Evolutionary conservation across 148 eudicot genomes (phyloP).

Genomic region (Amaranthus hypochondriacus): DNA sequence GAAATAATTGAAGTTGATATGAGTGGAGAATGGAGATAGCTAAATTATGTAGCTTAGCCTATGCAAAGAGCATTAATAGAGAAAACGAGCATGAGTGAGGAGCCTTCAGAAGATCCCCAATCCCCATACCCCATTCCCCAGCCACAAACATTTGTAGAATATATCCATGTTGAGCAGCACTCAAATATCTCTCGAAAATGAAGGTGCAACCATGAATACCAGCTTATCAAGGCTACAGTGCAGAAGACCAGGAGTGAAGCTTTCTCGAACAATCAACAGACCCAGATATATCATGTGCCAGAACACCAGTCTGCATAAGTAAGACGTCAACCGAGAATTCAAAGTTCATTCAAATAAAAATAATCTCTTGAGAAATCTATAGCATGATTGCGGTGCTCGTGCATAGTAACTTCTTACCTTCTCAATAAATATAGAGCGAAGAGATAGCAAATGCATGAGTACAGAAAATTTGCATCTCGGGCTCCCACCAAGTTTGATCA

Average conservation of each 20-base stretch:
- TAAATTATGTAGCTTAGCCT: too few relatives aligned
- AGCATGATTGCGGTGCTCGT: background rate
- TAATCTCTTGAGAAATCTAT: too few relatives aligned
- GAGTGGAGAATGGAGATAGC: too few relatives aligned
- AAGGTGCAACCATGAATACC: background rate
- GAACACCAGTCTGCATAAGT: background rate
- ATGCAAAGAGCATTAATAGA: background rate
- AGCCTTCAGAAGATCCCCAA: background rate
- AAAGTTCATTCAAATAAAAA: background rate
- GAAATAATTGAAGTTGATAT: too few relatives aligned
- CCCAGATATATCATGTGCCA: background rate
- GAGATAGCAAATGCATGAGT: background rate
- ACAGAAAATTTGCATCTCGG: background rate
- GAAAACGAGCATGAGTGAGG: too few relatives aligned
- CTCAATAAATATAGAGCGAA: background rate
- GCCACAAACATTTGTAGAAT: background rate
- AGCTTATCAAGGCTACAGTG: background rate
- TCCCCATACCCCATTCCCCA: background rate
- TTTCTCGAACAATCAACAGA: background rate
- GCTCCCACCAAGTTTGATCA: background rate
- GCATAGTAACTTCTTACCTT: background rate
- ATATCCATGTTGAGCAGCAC: background rate
- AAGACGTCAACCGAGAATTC: background rate
- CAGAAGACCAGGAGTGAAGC: constrained; percentile 8
- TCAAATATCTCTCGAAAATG: background rate